Percentiles rank a stretch among this genome's conserved stretches.
phyloP scores from a whole-genome alignment of 139 green algal species.

The Pleodorina starrii region DNA sequence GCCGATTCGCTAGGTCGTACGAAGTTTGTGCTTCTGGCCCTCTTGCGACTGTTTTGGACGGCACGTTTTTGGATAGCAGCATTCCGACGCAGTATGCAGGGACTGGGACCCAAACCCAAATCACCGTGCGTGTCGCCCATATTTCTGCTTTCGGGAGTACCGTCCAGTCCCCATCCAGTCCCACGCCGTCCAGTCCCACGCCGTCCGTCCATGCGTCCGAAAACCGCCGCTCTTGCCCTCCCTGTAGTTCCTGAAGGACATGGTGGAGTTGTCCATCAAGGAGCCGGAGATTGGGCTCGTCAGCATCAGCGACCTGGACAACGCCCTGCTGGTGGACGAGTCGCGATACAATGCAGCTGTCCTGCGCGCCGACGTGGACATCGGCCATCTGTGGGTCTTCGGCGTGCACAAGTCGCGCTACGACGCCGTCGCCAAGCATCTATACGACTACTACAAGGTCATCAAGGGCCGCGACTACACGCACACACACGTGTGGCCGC shows the following conservation, averaged over 20 bases:
- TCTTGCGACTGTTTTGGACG: too few species aligned
- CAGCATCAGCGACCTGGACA: conserved; percentile 1
- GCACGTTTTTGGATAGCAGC: too few species aligned
- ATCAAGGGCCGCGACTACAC: conserved; percentile 6
- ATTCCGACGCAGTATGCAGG: too few species aligned
- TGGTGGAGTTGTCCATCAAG: not conserved
- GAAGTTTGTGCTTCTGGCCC: too few species aligned
- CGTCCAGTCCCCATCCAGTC: too few species aligned
- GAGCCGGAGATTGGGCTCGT: conserved; percentile 5
- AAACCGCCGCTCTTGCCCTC: too few species aligned
- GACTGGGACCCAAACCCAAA: too few species aligned
- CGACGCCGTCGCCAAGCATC: not conserved
- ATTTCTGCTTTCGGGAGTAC: too few species aligned
- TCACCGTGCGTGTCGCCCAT: too few species aligned
- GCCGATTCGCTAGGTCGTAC: too few species aligned
- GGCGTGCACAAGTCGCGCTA: conserved; percentile 4
- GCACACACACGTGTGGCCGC: not conserved
- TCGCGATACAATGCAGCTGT: not conserved
- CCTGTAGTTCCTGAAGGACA: not conserved
- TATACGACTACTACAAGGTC: conserved; percentile 11
- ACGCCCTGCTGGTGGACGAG: conserved; percentile 5
- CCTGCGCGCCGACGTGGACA: not conserved
- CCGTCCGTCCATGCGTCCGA: too few species aligned
- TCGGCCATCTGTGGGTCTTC: conserved; percentile 20
- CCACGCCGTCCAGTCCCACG: too few species aligned